These are phyloP conservation scores for Ambrosiella cleistominuta DNA, from an alignment of 2,329 filamentous ascomycete genomes.

Conservation along the genomic window DNA sequence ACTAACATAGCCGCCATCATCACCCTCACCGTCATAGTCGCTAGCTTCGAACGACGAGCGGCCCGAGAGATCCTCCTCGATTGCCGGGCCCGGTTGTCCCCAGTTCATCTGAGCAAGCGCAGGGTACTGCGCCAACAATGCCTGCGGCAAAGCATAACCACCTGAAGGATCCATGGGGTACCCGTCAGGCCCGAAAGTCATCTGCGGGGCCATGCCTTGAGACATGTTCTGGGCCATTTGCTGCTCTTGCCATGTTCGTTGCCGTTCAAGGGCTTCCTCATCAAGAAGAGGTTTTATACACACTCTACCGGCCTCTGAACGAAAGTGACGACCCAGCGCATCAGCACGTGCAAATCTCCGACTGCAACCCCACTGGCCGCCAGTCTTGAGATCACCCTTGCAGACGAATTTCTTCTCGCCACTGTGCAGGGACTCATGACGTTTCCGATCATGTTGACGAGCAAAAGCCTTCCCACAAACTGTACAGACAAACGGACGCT, in stretches of 20 bases:
- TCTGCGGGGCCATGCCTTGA: slow-evolving; percentile 28
- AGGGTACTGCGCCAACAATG: slow-evolving; percentile 79
- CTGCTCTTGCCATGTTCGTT: slow-evolving; percentile 57
- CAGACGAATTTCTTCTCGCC: slow-evolving; percentile 99
- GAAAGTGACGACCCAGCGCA: slow-evolving; percentile 83
- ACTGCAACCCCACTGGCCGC: slow-evolving; percentile 80
- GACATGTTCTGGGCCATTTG: slow-evolving; percentile 44
- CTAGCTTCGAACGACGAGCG: slow-evolving; percentile 69
- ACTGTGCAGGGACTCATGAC: slow-evolving; percentile 87
- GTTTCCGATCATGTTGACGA: slow-evolving; percentile 89
- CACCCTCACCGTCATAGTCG: slow-evolving; percentile 52
- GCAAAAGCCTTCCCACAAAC: slow-evolving; percentile 96
- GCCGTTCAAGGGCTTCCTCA: slow-evolving; percentile 73
- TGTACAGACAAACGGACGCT: slow-evolving; percentile 90
- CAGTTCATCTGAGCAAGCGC: slow-evolving; percentile 83
- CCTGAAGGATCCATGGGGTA: slow-evolving; percentile 39
- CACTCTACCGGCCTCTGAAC: slow-evolving; percentile 83
- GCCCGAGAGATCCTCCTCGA: slow-evolving; percentile 61
- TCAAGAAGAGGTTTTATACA: slow-evolving; percentile 96
- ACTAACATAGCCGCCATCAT: slow-evolving; percentile 51
- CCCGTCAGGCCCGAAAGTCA: slow-evolving; percentile 41
- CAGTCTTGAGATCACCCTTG: slow-evolving; percentile 70
- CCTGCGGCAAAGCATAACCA: slow-evolving; percentile 61
- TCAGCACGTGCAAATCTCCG: slow-evolving; percentile 88
- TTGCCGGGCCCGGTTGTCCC: slow-evolving; percentile 43